A percentile compares a stretch with the other conserved stretches of the same genome.
Evolutionary conservation across 2,329 filamentous ascomycete genomes (phyloP).

Genomic region (Biscogniauxia marginata): DNA sequence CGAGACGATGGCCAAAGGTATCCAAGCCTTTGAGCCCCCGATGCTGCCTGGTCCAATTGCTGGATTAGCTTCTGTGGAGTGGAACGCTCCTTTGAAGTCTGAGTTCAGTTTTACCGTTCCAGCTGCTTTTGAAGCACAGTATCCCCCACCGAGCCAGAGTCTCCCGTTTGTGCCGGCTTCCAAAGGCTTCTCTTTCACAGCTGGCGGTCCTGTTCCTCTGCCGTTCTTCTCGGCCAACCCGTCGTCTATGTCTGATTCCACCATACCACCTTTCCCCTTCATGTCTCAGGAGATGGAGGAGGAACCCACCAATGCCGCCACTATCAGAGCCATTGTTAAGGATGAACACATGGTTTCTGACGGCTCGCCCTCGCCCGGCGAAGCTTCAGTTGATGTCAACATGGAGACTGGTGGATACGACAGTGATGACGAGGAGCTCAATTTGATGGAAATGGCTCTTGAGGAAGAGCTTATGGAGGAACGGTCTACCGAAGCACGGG

Average conservation of each 20-base stretch:
- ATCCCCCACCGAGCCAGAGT: not conserved
- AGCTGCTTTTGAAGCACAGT: not conserved
- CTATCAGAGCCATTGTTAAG: not conserved
- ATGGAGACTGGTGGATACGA: not conserved
- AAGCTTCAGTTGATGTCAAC: not conserved
- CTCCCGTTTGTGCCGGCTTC: not conserved
- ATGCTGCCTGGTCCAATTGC: not conserved
- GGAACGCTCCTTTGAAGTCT: not conserved
- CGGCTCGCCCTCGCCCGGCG: not conserved
- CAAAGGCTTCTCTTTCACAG: not conserved
- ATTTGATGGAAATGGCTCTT: not conserved
- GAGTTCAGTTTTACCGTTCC: not conserved
- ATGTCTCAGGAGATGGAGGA: not conserved
- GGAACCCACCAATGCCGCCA: not conserved
- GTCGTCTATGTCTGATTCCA: not conserved
- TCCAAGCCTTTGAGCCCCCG: not conserved
- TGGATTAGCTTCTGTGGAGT: not conserved
- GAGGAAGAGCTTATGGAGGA: not conserved
- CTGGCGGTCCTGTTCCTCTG: too few species aligned
- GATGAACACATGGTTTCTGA: not conserved
- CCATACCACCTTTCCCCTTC: not conserved
- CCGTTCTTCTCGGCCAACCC: not conserved
- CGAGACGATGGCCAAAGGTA: not conserved
- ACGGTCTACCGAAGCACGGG: not conserved
- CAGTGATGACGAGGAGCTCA: not conserved